Percentiles rank a stretch among this genome's conserved stretches.
These are phyloP conservation scores for Ananas comosus DNA, from an alignment of 176 grass and related monocot genomes.

Conservation along the genomic window DNA sequence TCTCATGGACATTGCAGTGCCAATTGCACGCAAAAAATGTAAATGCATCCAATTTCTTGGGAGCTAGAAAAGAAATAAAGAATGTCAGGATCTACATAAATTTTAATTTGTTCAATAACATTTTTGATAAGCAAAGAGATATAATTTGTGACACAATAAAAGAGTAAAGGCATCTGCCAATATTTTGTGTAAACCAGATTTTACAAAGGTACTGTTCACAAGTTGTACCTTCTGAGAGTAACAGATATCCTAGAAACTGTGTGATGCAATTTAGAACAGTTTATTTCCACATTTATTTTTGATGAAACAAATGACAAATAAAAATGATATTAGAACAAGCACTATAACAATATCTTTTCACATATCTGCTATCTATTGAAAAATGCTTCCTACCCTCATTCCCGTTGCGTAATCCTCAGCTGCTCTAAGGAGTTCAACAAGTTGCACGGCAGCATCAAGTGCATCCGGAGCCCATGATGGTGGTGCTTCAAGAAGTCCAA, in stretches of 20 bases:
- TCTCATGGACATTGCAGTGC: conserved; percentile 98
- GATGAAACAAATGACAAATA: background rate
- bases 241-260: background rate
- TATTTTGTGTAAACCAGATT: background rate
- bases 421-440: conserved; percentile 98
- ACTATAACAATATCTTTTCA: background rate
- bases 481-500: conserved; percentile 96
- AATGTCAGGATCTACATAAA: conserved; percentile 3
- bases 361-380: background rate
- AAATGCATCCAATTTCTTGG: conserved; percentile 98
- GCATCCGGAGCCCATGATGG: conserved; percentile 99
- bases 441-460: conserved; percentile 96
- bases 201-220: background rate
- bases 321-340: background rate
- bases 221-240: background rate
- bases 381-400: conserved; percentile 57
- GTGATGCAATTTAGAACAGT: too few relatives aligned
- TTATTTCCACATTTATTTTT: too few relatives aligned
- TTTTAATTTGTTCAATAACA: conserved; percentile 13
- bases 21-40: conserved; percentile 91
- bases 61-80: conserved; percentile 47
- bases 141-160: background rate
- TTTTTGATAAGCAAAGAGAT: background rate
- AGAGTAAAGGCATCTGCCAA: background rate
- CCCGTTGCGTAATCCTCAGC: conserved; percentile 92